Percentiles rank a stretch among this genome's conserved stretches.
These are phyloP conservation scores for Metarhizium guizhouense DNA, from an alignment of 2,329 filamentous ascomycete species.

Conservation along the genomic window DNA sequence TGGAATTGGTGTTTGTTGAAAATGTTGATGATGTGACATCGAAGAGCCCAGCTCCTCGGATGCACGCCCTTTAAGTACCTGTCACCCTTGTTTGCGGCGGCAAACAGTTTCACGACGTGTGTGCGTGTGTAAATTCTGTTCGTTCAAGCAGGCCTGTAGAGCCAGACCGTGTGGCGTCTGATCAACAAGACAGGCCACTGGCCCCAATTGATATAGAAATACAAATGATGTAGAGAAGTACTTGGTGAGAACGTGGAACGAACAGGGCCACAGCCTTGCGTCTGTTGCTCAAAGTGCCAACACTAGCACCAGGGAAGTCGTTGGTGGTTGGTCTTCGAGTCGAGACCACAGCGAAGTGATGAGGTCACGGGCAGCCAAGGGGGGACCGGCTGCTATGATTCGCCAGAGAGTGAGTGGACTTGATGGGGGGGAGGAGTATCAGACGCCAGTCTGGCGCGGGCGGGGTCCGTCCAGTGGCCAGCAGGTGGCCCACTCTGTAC, in stretches of 20 bases:
- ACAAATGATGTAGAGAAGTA: not conserved
- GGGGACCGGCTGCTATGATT: constrained; percentile 11
- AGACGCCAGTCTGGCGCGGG: constrained; percentile 3
- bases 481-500: not conserved
- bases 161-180: not conserved
- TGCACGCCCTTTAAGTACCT: not conserved
- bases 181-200: not conserved
- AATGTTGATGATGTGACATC: not conserved
- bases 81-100: not conserved
- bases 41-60: not conserved
- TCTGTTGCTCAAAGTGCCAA: constrained; percentile 5
- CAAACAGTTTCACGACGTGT: not conserved
- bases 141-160: not conserved
- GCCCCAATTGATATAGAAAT: not conserved
- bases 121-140: not conserved
- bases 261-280: not conserved
- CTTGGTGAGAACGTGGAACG: not conserved
- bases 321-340: constrained; percentile 3
- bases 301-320: not conserved
- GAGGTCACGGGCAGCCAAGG: constrained; percentile 17
- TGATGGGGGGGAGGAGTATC: constrained; percentile 3
- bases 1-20: not conserved
- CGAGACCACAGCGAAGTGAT: constrained; percentile 11
- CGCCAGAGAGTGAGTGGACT: constrained; percentile 2
- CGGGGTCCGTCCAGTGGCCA: constrained; percentile 7